phyloP scores from a whole-genome alignment of 208 protist species.

The Leishmania tropica region DNA sequence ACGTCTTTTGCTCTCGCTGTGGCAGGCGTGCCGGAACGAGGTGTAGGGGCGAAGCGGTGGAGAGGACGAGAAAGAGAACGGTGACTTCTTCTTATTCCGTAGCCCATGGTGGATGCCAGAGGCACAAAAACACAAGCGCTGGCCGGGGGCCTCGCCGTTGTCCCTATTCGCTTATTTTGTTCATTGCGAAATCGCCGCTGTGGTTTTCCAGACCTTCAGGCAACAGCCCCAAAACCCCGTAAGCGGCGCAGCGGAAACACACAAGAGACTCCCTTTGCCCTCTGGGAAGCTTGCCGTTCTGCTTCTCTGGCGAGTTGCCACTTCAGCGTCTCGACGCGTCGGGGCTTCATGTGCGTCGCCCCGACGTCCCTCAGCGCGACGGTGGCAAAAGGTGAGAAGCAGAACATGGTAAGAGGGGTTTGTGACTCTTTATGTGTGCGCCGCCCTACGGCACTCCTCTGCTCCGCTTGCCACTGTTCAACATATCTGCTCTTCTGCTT shows the following conservation, averaged over 20 bases:
- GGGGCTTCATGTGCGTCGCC: not conserved
- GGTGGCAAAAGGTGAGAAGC: not conserved
- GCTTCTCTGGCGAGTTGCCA: not conserved
- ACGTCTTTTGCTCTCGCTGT: not conserved
- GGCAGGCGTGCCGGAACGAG: not conserved
- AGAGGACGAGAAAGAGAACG: not conserved
- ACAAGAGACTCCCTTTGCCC: not conserved
- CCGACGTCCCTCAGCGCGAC: not conserved
- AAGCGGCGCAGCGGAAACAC: not conserved
- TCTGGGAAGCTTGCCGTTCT: not conserved
- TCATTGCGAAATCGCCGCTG: not conserved
- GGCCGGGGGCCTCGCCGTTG: not conserved
- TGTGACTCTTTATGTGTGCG: not conserved
- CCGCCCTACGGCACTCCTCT: not conserved
- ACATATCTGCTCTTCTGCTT: not conserved
- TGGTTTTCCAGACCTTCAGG: not conserved
- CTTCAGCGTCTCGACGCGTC: not conserved
- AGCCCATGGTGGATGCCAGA: not conserved
- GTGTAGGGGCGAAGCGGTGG: not conserved
- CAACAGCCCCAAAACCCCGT: not conserved
- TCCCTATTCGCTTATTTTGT: not conserved
- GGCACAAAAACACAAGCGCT: not conserved
- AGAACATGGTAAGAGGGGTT: too few species aligned
- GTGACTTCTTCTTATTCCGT: not conserved
- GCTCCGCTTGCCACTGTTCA: not conserved